These are phyloP conservation scores for Plasmodium reichenowi DNA, from an alignment of 169 alveolate species.

Conservation along the genomic window DNA sequence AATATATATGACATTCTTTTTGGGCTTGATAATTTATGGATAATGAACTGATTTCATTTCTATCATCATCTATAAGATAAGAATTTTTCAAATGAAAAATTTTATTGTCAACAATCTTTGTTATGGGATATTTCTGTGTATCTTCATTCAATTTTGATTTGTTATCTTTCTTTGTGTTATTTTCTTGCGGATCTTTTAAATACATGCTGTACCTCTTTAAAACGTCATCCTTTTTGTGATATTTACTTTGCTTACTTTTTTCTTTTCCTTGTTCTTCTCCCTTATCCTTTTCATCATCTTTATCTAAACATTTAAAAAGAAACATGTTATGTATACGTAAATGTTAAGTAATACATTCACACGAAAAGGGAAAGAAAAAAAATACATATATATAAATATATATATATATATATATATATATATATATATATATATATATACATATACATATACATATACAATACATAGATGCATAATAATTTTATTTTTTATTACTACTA, in stretches of 20 bases:
- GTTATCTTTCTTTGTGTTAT: constrained; percentile 2
- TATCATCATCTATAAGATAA: background rate
- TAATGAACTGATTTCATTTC: background rate
- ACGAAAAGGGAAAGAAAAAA: background rate
- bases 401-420: background rate
- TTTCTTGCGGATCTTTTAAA: background rate
- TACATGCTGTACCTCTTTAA: background rate
- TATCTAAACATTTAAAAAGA: background rate
- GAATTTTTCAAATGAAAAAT: background rate
- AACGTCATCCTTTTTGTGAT: background rate
- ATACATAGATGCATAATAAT: too few species aligned
- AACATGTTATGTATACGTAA: background rate
- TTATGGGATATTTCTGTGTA: background rate
- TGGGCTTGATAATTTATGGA: too few species aligned
- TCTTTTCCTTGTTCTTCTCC: background rate
- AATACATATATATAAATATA: background rate
- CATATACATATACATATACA: too few species aligned
- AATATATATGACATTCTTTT: too few species aligned
- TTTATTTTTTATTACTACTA: background rate
- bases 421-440: too few species aligned
- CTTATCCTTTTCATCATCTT: background rate
- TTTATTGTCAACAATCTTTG: constrained; percentile 10
- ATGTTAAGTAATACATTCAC: background rate
- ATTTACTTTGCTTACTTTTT: background rate
- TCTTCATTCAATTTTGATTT: background rate